phyloP scores from a whole-genome alignment of 2,329 filamentous ascomycete species.

The Cryphonectria parasitica region DNA sequence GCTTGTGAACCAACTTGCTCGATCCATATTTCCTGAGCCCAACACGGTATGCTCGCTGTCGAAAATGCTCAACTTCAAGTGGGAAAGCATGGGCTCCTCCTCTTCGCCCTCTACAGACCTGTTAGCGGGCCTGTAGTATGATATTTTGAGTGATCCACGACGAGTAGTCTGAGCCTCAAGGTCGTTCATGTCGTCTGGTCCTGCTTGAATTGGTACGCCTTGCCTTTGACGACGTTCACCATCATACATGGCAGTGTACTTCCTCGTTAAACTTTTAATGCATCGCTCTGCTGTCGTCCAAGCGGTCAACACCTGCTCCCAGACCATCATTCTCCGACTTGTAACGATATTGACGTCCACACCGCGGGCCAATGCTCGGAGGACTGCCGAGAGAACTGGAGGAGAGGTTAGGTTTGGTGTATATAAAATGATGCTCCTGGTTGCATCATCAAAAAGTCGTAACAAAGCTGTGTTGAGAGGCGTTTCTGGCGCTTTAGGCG shows the following conservation, averaged over 20 bases:
- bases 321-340: slow-evolving; percentile 70
- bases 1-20: slow-evolving; percentile 85
- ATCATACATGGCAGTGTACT: slow-evolving; percentile 45
- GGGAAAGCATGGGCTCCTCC: slow-evolving; percentile 73
- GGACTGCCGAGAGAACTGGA: slow-evolving; percentile 64
- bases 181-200: slow-evolving; percentile 35
- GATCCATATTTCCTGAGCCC: slow-evolving; percentile 83
- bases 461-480: slow-evolving; percentile 70
- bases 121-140: slow-evolving; percentile 56
- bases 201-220: slow-evolving; percentile 35
- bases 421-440: slow-evolving; percentile 66
- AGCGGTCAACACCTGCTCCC: slow-evolving; percentile 81
- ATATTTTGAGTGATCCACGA: slow-evolving; percentile 58
- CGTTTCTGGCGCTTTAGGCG: slow-evolving; percentile 58
- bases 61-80: slow-evolving; percentile 77
- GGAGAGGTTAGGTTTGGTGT: slow-evolving; percentile 78
- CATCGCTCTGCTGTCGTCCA: slow-evolving; percentile 73
- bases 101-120: slow-evolving; percentile 40
- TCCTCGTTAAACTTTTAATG: slow-evolving; percentile 60
- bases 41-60: slow-evolving; percentile 70
- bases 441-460: slow-evolving; percentile 62
- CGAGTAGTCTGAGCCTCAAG: slow-evolving; percentile 46
- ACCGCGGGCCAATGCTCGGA: slow-evolving; percentile 65
- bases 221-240: slow-evolving; percentile 22
- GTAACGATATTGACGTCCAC: slow-evolving; percentile 71